Conservation (phyloP, 495 filamentous ascomycete species). For the Talaromyces thailandensis region DNA sequence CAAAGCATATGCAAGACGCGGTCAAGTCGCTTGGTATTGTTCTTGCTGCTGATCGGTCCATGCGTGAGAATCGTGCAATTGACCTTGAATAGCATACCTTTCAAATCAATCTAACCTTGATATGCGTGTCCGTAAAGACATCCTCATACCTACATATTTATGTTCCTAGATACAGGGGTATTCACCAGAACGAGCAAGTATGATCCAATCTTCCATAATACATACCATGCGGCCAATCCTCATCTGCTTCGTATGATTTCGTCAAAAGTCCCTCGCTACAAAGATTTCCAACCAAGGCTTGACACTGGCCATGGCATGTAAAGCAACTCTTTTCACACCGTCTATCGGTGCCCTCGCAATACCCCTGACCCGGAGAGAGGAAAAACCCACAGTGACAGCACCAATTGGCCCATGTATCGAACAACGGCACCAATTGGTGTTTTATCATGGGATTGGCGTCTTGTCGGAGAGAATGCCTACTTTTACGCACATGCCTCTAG, state of each 20-base stretch:
- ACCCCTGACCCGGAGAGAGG: not conserved
- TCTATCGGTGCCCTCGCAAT: not conserved
- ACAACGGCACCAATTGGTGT: too few species aligned
- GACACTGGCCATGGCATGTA: not conserved
- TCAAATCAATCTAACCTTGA: too few species aligned
- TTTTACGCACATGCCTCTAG: not conserved
- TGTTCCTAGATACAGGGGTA: too few species aligned
- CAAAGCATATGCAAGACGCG: constrained; percentile 10
- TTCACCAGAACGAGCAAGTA: too few species aligned
- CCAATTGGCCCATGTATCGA: not conserved
- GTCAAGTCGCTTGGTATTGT: constrained; percentile 9
- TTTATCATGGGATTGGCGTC: not conserved
- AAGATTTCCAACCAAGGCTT: not conserved
- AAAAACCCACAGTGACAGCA: not conserved
- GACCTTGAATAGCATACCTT: constrained; percentile 5
- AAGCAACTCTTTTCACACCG: not conserved
- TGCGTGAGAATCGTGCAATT: constrained; percentile 10
- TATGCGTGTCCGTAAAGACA: too few species aligned
- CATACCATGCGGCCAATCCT: too few species aligned
- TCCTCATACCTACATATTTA: too few species aligned
- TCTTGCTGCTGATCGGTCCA: constrained; percentile 10
- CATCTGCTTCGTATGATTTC: too few species aligned
- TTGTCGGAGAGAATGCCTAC: not conserved
- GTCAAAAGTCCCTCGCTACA: too few species aligned
- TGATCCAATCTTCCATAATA: too few species aligned